Evolutionary conservation across 768 basidiomycete species (phyloP).

Genomic region (Pluteus cervinus): DNA sequence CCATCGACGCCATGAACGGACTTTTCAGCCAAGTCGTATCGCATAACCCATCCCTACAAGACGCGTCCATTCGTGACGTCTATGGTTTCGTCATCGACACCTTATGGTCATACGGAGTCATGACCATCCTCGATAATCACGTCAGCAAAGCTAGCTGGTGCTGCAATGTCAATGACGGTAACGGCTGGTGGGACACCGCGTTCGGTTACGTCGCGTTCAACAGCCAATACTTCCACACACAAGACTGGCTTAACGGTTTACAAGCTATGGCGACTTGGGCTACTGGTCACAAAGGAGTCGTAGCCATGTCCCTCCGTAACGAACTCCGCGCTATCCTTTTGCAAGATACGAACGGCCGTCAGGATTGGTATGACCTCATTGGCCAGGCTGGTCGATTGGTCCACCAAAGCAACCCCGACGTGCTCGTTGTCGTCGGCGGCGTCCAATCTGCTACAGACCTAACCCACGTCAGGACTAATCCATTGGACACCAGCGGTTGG

Average conservation of each 20-base stretch:
- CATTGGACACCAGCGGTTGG: too few relatives aligned
- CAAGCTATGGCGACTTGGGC: slow-evolving; percentile 12
- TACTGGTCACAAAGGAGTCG: slow-evolving; percentile 10
- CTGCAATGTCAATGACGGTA: slow-evolving; percentile 13
- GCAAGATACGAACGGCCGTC: background rate
- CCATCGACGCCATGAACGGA: slow-evolving; percentile 7
- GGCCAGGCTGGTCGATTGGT: background rate
- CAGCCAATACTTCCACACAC: slow-evolving; percentile 13
- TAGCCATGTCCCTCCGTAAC: slow-evolving; percentile 14
- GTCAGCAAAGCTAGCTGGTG: slow-evolving; percentile 15
- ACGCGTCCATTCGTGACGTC: slow-evolving; percentile 9
- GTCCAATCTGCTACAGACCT: too few relatives aligned
- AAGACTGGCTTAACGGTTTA: slow-evolving; percentile 14
- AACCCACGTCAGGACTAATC: too few relatives aligned
- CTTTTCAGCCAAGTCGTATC: slow-evolving; percentile 10
- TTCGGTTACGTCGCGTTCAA: slow-evolving; percentile 14
- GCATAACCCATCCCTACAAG: slow-evolving; percentile 12
- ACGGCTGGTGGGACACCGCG: slow-evolving; percentile 14
- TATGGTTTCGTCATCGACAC: slow-evolving; percentile 13
- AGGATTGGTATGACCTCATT: background rate
- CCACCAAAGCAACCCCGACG: too few relatives aligned
- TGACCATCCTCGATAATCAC: slow-evolving; percentile 16
- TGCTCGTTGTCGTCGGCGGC: too few relatives aligned
- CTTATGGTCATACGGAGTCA: slow-evolving; percentile 5
- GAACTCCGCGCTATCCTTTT: background rate